Evolutionary conservation across 2,329 filamentous ascomycete species (phyloP).

Genomic region (Cordyceps javanica): DNA sequence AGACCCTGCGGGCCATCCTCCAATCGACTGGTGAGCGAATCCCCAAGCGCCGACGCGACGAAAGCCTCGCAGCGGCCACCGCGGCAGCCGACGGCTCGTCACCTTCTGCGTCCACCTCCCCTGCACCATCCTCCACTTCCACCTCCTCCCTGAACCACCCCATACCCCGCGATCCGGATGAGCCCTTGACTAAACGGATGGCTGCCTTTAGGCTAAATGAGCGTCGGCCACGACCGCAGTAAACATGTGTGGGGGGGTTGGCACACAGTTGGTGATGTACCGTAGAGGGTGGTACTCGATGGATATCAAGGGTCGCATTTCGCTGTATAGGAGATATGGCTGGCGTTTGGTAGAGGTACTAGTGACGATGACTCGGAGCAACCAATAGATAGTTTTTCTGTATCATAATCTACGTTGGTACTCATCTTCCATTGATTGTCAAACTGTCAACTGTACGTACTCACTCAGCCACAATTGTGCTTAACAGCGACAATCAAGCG

Average conservation of each 20-base stretch:
- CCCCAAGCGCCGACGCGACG: constrained; percentile 61
- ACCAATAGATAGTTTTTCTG: too few relatives aligned
- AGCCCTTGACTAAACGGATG: constrained; percentile 60
- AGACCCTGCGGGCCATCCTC: constrained; percentile 86
- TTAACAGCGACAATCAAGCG: too few relatives aligned
- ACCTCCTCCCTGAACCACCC: constrained; percentile 22
- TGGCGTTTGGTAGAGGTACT: constrained; percentile 6
- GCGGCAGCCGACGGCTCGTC: constrained; percentile 16
- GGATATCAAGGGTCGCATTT: not conserved
- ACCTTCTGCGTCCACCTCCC: constrained; percentile 17
- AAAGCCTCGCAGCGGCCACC: constrained; percentile 16
- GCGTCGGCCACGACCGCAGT: constrained; percentile 11
- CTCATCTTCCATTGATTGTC: too few relatives aligned
- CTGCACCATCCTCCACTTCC: constrained; percentile 23
- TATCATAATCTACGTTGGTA: too few relatives aligned
- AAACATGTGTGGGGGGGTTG: not conserved
- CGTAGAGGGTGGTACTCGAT: not conserved
- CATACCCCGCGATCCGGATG: constrained; percentile 28
- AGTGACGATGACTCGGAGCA: not conserved
- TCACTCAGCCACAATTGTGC: too few relatives aligned
- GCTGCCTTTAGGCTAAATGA: constrained; percentile 59
- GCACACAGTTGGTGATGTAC: not conserved
- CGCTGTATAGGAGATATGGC: not conserved
- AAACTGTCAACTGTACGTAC: too few relatives aligned
- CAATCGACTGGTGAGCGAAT: constrained; percentile 96